Evolutionary conservation across 176 grass and related monocot species (phyloP), one percentile per base, ranked within the genome.

Genomic region (Puya raimondii): DNA sequence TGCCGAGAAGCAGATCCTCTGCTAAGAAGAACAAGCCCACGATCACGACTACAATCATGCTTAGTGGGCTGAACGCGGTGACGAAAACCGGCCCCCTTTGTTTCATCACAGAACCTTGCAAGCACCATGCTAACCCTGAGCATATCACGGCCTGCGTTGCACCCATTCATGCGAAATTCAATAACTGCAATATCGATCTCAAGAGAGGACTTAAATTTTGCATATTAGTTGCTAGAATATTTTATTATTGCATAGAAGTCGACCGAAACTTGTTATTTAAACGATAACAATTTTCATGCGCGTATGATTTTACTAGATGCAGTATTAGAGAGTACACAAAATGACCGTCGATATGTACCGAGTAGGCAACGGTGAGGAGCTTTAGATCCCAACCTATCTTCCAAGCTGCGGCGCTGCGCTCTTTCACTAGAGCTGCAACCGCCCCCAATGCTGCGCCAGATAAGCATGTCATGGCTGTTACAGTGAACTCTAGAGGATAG

Each of bases 71-170:
- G 63, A 92, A 92, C 1, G 85, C 85, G 26, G 89, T 85, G 13
- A 92, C 80, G 69, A 92, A 92, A 23, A 92, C 85, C 12, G 89
- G 89, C 0, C 85, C 89, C 72, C 78, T 85, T 29, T 88, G 82
- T 48, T 85, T 80, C 49, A 82, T 85, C 54, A 92, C 89, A 68
- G 80, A 79, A 17, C 85, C 85, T 83, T 92, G 89, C 56, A 92
- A 56, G 54, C 81, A 92, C 47, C 76, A 88, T 49, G 85, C 77
- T 21, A 92, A 66, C 6, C 89, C 89, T 1, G 89, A 85, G 72
- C 85, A 82, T 64, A 92, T 77, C 58, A 92, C 63, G 1, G 80
- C 89, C 89, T 92, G 68, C 51, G 54, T 63, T 42, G 33, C 12
- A 56, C 16, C 11, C 52, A 2, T 56, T 12, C 16, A n/a, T 56